These are phyloP conservation scores for Cryptococcus sp. DNA, from an alignment of 1,284 basidiomycete species.

Conservation along the genomic window DNA sequence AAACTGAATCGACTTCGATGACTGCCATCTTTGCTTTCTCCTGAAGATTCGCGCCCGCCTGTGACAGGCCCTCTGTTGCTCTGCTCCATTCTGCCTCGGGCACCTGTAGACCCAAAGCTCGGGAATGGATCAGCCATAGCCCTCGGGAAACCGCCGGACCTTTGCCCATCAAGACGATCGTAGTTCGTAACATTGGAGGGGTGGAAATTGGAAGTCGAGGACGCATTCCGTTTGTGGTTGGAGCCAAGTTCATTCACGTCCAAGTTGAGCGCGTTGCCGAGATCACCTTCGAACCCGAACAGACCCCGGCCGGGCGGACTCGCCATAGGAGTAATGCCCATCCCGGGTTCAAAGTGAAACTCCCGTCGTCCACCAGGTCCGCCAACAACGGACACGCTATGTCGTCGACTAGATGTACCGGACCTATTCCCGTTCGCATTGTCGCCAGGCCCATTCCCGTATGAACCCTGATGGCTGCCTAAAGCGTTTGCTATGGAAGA, in stretches of 20 bases:
- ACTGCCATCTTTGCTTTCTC: constrained; percentile 20
- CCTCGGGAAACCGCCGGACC: not conserved
- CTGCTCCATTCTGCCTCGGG: constrained; percentile 21
- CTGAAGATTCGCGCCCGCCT: constrained; percentile 16
- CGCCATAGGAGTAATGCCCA: constrained; percentile 58
- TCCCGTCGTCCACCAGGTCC: constrained; percentile 44
- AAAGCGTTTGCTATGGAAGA: constrained; percentile 36
- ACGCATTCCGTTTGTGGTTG: constrained; percentile 23
- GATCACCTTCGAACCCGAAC: constrained; percentile 70
- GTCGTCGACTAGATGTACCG: constrained; percentile 77
- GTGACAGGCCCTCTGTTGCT: constrained; percentile 1
- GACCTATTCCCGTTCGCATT: constrained; percentile 26
- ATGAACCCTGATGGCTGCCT: constrained; percentile 32
- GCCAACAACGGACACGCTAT: constrained; percentile 77
- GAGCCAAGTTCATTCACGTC: constrained; percentile 53
- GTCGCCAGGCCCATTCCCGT: constrained; percentile 20
- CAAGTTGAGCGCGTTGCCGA: constrained; percentile 65
- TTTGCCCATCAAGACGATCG: constrained; percentile 7
- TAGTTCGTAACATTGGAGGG: constrained; percentile 13
- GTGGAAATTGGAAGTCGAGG: not conserved
- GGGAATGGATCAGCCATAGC: constrained; percentile 7
- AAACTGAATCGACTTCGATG: constrained; percentile 25
- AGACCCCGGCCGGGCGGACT: constrained; percentile 31
- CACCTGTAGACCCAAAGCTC: constrained; percentile 15
- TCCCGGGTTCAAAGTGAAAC: constrained; percentile 57